Percentiles rank a stretch among this genome's conserved stretches.
These are phyloP conservation scores for Linum tenue DNA, from an alignment of 345 rosid genomes.

Conservation along the genomic window DNA sequence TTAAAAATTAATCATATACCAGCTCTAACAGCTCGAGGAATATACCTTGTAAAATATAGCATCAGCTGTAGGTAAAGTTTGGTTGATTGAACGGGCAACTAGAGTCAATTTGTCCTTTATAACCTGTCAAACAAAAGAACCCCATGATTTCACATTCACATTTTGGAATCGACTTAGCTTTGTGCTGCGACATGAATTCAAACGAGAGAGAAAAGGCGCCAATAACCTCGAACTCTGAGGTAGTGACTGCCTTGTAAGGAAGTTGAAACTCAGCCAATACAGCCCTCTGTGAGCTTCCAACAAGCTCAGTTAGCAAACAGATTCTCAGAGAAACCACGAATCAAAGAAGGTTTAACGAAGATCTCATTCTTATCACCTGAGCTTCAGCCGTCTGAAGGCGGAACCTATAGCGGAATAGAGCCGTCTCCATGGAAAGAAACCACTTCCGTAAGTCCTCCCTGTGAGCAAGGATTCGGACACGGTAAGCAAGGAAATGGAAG, in stretches of 20 bases:
- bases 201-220: not conserved
- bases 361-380: slow-evolving; percentile 36
- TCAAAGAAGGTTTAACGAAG: not conserved
- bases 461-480: not conserved
- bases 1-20: not conserved
- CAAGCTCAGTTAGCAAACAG: not conserved
- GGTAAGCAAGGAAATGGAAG: not conserved
- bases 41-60: slow-evolving; percentile 65
- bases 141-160: not conserved
- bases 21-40: not conserved
- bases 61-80: slow-evolving; percentile 42
- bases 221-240: slow-evolving; percentile 64
- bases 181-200: not conserved
- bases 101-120: slow-evolving; percentile 42
- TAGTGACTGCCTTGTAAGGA: slow-evolving; percentile 55
- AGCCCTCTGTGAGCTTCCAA: slow-evolving; percentile 39
- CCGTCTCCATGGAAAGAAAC: slow-evolving; percentile 83
- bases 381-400: slow-evolving; percentile 26
- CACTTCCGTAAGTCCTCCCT: slow-evolving; percentile 90
- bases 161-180: not conserved
- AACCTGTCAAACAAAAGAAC: slow-evolving; percentile 21
- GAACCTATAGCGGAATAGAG: slow-evolving; percentile 69
- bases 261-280: slow-evolving; percentile 56
- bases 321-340: not conserved
- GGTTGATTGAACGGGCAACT: slow-evolving; percentile 47